Evolutionary conservation across 1,139 yeast species (phyloP).

Genomic region (Geotrichum bryndzae): DNA sequence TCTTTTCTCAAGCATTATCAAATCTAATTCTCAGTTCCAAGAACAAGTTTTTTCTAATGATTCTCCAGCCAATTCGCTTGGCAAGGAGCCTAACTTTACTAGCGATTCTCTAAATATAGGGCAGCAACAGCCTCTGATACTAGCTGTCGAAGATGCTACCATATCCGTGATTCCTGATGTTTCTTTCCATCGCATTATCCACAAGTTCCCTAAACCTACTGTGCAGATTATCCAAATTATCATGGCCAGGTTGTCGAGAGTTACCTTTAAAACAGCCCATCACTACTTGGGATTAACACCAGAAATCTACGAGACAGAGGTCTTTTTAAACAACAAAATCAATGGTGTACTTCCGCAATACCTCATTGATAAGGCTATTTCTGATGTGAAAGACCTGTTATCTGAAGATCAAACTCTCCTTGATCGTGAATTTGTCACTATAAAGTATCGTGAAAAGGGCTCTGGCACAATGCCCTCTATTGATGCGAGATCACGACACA

Average conservation of each 20-base stretch:
- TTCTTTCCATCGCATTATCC: constrained; percentile 68
- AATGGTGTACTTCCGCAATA: constrained; percentile 30
- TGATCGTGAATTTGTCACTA: constrained; percentile 6
- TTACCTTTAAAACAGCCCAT: constrained; percentile 86
- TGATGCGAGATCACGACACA: constrained; percentile 50
- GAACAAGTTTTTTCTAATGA: neutral
- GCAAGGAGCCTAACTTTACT: neutral
- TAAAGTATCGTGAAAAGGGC: neutral
- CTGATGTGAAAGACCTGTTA: constrained; percentile 35
- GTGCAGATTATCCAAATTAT: constrained; percentile 94
- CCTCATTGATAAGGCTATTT: constrained; percentile 48
- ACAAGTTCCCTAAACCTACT: constrained; percentile 79
- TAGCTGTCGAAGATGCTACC: constrained; percentile 64
- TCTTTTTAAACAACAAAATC: constrained; percentile 48
- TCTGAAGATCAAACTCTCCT: constrained; percentile 17
- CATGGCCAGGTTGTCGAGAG: constrained; percentile 76
- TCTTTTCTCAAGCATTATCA: constrained; percentile 47
- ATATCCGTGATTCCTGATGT: constrained; percentile 86
- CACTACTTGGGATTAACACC: constrained; percentile 77
- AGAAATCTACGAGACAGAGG: constrained; percentile 75
- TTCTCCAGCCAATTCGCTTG: neutral
- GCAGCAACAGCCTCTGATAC: constrained; percentile 38
- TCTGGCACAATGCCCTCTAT: constrained; percentile 4
- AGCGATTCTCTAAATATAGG: neutral
- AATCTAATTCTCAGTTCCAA: neutral